These are phyloP conservation scores for Plasmodium billcollinsi DNA, from an alignment of 169 alveolate genomes.

Conservation along the genomic window DNA sequence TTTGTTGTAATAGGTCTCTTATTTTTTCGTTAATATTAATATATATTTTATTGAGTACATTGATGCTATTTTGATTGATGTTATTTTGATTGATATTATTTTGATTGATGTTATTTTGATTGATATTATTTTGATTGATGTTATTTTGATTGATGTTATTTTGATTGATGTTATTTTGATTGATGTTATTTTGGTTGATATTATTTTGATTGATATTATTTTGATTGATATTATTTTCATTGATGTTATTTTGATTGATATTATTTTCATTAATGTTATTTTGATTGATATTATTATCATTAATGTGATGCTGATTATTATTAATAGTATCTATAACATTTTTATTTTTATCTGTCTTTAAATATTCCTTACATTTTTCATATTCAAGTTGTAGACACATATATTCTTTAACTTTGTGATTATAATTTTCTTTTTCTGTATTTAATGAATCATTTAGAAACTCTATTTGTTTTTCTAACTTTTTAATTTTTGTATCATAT, in stretches of 20 bases:
- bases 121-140: background rate
- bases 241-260: background rate
- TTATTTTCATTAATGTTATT: conserved; percentile 7
- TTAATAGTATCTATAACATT: background rate
- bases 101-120: background rate
- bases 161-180: background rate
- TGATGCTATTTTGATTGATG: conserved; percentile 8
- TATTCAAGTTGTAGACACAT: conserved; percentile 36
- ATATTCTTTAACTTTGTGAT: conserved; percentile 47
- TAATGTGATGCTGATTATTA: background rate
- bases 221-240: conserved; percentile 2
- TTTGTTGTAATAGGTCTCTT: conserved; percentile 17
- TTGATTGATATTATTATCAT: conserved; percentile 3
- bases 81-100: conserved; percentile 3
- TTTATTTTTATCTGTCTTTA: conserved; percentile 13
- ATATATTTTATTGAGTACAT: conserved; percentile 63
- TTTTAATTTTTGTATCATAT: conserved; percentile 62
- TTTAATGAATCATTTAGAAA: conserved; percentile 47
- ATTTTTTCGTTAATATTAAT: conserved; percentile 36
- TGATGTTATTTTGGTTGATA: background rate
- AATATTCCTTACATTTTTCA: conserved; percentile 40
- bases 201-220: conserved; percentile 8
- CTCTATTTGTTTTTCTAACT: conserved; percentile 49
- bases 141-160: conserved; percentile 8
- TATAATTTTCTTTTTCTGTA: conserved; percentile 57